A percentile compares a stretch with the other conserved stretches of the same genome.
Conservation (phyloP, 768 basidiomycete species). For the Pleurotus pulmonarius region DNA sequence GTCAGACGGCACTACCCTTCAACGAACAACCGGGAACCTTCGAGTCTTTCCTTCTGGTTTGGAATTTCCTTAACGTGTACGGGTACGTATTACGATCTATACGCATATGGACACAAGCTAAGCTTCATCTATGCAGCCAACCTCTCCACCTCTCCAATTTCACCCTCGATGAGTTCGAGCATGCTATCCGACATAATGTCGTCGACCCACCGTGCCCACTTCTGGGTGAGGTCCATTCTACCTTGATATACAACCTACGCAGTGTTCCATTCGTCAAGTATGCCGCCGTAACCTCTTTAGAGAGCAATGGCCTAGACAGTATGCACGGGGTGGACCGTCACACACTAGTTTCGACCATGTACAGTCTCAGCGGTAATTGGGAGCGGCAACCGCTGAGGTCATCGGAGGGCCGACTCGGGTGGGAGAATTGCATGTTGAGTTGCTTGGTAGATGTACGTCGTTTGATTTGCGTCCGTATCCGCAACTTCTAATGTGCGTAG, state of each 20-base stretch:
- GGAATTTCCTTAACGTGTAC: conserved; percentile 93
- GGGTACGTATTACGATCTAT: conserved; percentile 53
- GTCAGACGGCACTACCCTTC: conserved; percentile 62
- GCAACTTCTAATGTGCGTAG: conserved; percentile 31
- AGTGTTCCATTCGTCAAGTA: conserved; percentile 77
- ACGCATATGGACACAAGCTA: conserved; percentile 6
- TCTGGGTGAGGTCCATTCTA: conserved; percentile 85
- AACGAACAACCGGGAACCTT: conserved; percentile 61
- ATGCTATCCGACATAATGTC: conserved; percentile 74
- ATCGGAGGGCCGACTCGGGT: conserved; percentile 74
- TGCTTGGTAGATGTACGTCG: conserved; percentile 83
- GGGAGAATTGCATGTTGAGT: conserved; percentile 90
- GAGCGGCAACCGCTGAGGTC: conserved; percentile 71
- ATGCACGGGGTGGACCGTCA: conserved; percentile 58
- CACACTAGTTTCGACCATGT: conserved; percentile 62
- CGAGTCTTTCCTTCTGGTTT: conserved; percentile 84
- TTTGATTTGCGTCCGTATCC: background rate
- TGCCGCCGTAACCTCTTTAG: conserved; percentile 67
- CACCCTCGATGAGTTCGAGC: conserved; percentile 90
- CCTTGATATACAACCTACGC: conserved; percentile 85
- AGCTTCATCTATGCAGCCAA: conserved; percentile 46
- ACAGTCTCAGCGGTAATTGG: conserved; percentile 85
- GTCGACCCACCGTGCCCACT: conserved; percentile 69
- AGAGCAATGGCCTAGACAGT: conserved; percentile 38
- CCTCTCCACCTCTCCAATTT: conserved; percentile 85